Conservation (phyloP, 225 moss, liverwort and hornwort genomes). For the Climacium dendroides region DNA sequence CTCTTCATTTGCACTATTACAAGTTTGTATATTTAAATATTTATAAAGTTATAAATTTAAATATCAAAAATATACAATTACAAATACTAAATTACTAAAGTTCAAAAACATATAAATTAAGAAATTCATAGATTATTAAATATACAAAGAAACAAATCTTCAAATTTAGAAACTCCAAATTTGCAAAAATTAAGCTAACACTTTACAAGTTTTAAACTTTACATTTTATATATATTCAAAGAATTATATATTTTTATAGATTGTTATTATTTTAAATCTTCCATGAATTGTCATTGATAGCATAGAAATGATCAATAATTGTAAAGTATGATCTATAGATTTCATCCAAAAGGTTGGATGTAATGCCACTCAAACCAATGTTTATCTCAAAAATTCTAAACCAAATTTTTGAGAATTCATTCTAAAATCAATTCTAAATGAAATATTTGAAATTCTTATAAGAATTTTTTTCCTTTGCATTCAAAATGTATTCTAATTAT, state of each 20-base stretch:
- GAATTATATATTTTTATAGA: not conserved
- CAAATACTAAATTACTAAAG: rapidly evolving
- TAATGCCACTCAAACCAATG: not conserved
- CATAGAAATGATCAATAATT: rapidly evolving
- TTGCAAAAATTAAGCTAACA: not conserved
- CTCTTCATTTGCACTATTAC: not conserved
- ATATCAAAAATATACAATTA: not conserved
- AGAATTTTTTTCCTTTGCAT: not conserved
- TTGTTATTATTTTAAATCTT: too few relatives aligned
- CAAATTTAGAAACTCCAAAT: not conserved
- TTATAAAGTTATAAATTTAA: too few relatives aligned
- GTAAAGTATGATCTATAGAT: not conserved
- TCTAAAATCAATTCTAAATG: not conserved
- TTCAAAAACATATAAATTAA: not conserved
- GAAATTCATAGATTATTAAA: not conserved
- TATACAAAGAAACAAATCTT: not conserved
- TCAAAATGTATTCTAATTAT: not conserved
- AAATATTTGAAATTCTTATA: not conserved
- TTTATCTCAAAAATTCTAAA: not conserved
- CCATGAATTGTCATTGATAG: rapidly evolving
- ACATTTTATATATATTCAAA: not conserved
- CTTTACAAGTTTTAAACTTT: not conserved
- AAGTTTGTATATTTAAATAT: not conserved
- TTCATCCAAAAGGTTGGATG: not conserved
- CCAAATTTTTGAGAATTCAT: not conserved